phyloP scores from a whole-genome alignment of 164 flowering plant genomes.

The Annona squamosa region DNA sequence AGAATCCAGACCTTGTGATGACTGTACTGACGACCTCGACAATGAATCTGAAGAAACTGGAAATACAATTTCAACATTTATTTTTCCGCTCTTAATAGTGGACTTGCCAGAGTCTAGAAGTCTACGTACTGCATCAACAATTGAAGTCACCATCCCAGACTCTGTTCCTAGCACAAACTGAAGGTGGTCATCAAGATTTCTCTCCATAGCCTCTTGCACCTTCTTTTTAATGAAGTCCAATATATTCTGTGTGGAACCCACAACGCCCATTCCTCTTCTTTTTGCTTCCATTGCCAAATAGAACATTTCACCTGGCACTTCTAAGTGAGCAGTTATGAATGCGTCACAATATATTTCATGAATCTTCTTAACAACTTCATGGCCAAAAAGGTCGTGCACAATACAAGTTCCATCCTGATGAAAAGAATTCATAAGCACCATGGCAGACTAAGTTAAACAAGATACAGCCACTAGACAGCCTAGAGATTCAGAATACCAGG shows the following conservation, averaged over 20 bases:
- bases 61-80: conserved; percentile 82
- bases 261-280: conserved; percentile 96
- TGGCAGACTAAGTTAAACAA: neutral
- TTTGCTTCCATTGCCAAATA: conserved; percentile 96
- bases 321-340: conserved; percentile 85
- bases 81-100: conserved; percentile 32
- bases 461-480: too few relatives aligned
- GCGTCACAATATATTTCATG: conserved; percentile 86
- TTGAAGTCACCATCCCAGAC: conserved; percentile 95
- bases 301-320: conserved; percentile 99
- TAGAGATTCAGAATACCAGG: too few relatives aligned
- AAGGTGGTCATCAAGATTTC: conserved; percentile 72
- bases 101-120: conserved; percentile 41
- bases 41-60: conserved; percentile 91
- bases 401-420: conserved; percentile 89
- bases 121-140: conserved; percentile 66
- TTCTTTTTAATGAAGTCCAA: conserved; percentile 78
- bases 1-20: conserved; percentile 23
- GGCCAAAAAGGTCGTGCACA: conserved; percentile 93
- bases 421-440: conserved; percentile 1
- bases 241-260: conserved; percentile 94
- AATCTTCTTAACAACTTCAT: conserved; percentile 81
- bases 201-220: conserved; percentile 75
- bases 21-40: conserved; percentile 40
- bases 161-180: conserved; percentile 97